These are phyloP conservation scores for Talaromyces nanjingensis DNA, from an alignment of 495 filamentous ascomycete genomes.

Conservation along the genomic window DNA sequence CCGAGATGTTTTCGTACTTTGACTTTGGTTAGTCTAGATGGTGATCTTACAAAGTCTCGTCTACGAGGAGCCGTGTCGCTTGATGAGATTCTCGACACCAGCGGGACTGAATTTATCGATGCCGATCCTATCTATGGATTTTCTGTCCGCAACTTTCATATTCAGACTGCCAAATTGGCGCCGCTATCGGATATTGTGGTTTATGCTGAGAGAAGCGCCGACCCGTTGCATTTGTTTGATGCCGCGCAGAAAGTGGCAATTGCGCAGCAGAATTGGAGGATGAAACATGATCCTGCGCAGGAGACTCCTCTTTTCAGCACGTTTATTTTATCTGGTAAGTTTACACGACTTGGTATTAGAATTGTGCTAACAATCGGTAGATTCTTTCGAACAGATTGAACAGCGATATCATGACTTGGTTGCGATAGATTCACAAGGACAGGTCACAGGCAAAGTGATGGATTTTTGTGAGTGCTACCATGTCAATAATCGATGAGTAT, in stretches of 20 bases:
- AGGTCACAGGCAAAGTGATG: constrained; percentile 68
- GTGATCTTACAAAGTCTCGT: constrained; percentile 64
- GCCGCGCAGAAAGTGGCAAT: constrained; percentile 64
- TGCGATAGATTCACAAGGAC: constrained; percentile 64
- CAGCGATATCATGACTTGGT: constrained; percentile 61
- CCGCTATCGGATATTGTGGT: constrained; percentile 86
- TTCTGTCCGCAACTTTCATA: constrained; percentile 93
- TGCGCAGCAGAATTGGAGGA: constrained; percentile 70
- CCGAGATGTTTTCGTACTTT: constrained; percentile 75
- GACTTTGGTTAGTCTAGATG: constrained; percentile 82
- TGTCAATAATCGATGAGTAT: neutral
- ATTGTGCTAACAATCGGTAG: constrained; percentile 29
- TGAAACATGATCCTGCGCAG: constrained; percentile 50
- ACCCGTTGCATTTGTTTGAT: constrained; percentile 48
- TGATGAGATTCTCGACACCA: constrained; percentile 62
- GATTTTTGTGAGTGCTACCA: constrained; percentile 65
- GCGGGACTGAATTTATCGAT: constrained; percentile 37
- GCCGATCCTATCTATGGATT: constrained; percentile 77
- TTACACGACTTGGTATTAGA: no score
- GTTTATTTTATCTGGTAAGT: constrained; percentile 62
- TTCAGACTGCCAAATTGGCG: constrained; percentile 85
- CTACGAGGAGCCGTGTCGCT: constrained; percentile 81
- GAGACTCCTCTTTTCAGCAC: constrained; percentile 69
- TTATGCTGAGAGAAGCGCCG: constrained; percentile 65
- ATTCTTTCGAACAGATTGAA: constrained; percentile 69